Percentiles rank a stretch among this genome's conserved stretches.
Conservation (phyloP, 208 protist species). For the Acanthamoeba royreba region DNA sequence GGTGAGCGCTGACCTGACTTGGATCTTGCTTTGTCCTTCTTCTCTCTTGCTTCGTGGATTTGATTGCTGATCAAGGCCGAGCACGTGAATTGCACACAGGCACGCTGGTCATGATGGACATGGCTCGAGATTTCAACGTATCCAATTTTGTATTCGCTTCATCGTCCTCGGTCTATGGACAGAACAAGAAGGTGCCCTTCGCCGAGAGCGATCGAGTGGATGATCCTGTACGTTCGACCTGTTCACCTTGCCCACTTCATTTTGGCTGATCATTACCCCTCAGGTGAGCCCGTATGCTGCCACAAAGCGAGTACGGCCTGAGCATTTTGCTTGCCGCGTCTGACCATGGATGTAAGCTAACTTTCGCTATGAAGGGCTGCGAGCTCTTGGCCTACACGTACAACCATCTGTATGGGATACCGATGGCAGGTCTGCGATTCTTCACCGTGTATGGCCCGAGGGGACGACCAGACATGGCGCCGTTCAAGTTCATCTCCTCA, state of each 20-base stretch:
- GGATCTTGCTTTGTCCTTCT: neutral
- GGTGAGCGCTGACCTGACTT: neutral
- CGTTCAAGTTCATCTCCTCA: conserved; percentile 32
- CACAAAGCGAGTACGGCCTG: conserved; percentile 19
- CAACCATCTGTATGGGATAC: conserved; percentile 45
- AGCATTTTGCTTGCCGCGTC: neutral
- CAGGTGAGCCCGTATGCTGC: conserved; percentile 49
- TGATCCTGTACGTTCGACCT: neutral
- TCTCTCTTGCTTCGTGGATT: neutral
- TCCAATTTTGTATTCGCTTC: conserved; percentile 46
- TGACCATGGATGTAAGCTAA: neutral
- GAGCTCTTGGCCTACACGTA: conserved; percentile 44
- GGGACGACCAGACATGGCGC: conserved; percentile 43
- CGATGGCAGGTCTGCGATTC: conserved; percentile 35
- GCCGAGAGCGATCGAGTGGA: conserved; percentile 36
- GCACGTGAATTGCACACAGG: neutral
- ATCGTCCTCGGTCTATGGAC: conserved; percentile 38
- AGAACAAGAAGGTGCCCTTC: conserved; percentile 39
- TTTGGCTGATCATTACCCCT: neutral
- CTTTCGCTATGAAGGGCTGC: neutral
- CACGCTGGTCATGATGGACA: conserved; percentile 50
- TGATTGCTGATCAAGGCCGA: neutral
- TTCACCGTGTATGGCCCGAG: conserved; percentile 46
- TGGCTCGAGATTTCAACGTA: conserved; percentile 38
- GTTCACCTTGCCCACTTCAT: neutral